phyloP scores from a whole-genome alignment of 2,329 filamentous ascomycete genomes.

The Penicillium paneum region DNA sequence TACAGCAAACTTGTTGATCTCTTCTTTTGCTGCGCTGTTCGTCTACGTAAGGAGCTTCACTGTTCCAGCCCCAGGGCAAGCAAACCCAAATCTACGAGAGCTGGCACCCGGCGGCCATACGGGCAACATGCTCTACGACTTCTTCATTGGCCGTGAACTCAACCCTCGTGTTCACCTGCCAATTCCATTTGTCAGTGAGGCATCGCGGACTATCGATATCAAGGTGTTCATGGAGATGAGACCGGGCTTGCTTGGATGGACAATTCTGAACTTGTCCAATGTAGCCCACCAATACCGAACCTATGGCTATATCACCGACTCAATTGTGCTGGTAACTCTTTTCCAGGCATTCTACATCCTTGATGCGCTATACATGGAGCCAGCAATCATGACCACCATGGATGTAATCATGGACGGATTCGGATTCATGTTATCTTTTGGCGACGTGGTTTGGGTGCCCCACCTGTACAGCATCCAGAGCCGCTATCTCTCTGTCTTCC shows the following conservation, averaged over 20 bases:
- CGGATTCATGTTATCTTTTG: slow-evolving; percentile 91
- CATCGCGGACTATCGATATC: slow-evolving; percentile 69
- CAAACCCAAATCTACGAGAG: slow-evolving; percentile 69
- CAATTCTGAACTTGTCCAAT: slow-evolving; percentile 79
- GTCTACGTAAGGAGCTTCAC: slow-evolving; percentile 80
- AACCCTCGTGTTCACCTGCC: slow-evolving; percentile 71
- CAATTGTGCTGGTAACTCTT: slow-evolving; percentile 72
- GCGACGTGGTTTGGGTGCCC: slow-evolving; percentile 88
- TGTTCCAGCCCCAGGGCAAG: slow-evolving; percentile 60
- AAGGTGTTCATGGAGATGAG: slow-evolving; percentile 87
- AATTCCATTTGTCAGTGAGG: slow-evolving; percentile 68
- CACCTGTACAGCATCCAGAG: slow-evolving; percentile 83
- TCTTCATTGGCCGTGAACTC: slow-evolving; percentile 92
- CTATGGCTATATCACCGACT: slow-evolving; percentile 79
- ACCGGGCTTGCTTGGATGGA: slow-evolving; percentile 88
- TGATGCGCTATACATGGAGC: slow-evolving; percentile 82
- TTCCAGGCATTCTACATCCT: slow-evolving; percentile 81
- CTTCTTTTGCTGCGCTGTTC: slow-evolving; percentile 68
- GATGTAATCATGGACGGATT: slow-evolving; percentile 92
- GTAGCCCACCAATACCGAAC: slow-evolving; percentile 83
- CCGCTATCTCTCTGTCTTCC: slow-evolving; percentile 79
- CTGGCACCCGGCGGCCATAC: slow-evolving; percentile 77
- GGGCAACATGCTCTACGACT: slow-evolving; percentile 88
- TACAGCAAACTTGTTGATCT: slow-evolving; percentile 75
- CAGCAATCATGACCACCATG: slow-evolving; percentile 86